Conservation (phyloP, 306 rosid species). For the Citrullus amarus region DNA sequence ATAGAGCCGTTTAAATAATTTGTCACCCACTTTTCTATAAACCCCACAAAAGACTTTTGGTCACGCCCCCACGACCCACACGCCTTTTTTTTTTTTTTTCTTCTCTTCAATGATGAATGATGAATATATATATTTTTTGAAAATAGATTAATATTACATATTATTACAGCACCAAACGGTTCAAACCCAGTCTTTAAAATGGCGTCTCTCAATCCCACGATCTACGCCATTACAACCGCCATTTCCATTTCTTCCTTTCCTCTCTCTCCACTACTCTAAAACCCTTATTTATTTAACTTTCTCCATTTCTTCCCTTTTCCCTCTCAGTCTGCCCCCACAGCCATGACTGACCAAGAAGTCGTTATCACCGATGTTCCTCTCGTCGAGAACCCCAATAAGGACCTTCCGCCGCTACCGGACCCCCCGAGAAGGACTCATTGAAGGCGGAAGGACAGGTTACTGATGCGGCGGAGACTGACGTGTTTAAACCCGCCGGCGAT, state of each 20-base stretch:
- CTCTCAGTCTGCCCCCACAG: not conserved
- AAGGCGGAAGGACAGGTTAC: conserved; percentile 5
- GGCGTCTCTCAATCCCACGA: not conserved
- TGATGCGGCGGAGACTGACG: conserved; percentile 9
- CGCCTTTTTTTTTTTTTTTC: not conserved
- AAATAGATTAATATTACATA: not conserved
- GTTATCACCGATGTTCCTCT: not conserved
- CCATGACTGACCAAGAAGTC: not conserved
- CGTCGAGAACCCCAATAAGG: not conserved
- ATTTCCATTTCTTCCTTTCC: not conserved
- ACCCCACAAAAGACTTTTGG: not conserved
- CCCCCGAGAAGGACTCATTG: not conserved
- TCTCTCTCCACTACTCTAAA: not conserved
- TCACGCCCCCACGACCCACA: conserved; percentile 9
- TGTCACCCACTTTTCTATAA: not conserved
- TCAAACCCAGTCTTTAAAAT: not conserved
- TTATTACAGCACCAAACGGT: not conserved
- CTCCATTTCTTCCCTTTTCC: not conserved
- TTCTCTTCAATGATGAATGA: not conserved
- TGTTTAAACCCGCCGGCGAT: conserved; percentile 17
- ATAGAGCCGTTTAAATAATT: not conserved
- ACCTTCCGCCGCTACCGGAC: not conserved
- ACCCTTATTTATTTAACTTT: not conserved
- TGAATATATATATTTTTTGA: too few species aligned
- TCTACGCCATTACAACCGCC: not conserved